Evolutionary conservation across 1,284 basidiomycete species (phyloP).

Genomic region (Trametes polyzona): DNA sequence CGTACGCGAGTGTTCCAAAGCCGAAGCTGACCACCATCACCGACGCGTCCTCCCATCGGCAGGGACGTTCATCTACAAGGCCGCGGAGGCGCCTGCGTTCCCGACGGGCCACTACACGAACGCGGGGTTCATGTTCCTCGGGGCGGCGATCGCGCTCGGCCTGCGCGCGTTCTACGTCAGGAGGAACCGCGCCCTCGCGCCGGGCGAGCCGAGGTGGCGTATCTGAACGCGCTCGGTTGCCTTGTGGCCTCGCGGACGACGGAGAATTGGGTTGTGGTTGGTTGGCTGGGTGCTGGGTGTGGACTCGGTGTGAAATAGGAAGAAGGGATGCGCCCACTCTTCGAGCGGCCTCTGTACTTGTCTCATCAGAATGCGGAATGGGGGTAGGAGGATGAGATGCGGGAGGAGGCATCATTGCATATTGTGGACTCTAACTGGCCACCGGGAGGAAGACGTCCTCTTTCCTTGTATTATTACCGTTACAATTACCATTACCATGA

Average conservation of each 20-base stretch:
- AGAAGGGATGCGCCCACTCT: no score
- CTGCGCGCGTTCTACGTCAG: constrained; percentile 25
- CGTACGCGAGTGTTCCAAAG: no score
- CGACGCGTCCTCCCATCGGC: not conserved
- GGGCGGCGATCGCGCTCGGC: constrained; percentile 26
- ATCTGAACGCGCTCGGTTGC: constrained; percentile 9
- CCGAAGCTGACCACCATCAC: no score
- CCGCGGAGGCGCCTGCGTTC: constrained; percentile 36
- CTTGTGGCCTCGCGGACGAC: not conserved
- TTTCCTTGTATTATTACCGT: no score
- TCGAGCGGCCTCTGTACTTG: no score
- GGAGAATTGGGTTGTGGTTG: not conserved
- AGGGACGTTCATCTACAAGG: constrained; percentile 45
- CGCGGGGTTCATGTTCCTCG: constrained; percentile 34
- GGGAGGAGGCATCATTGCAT: no score
- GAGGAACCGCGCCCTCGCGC: constrained; percentile 20
- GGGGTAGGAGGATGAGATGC: no score
- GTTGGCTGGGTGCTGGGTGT: not conserved
- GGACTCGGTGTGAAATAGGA: no score
- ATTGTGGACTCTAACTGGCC: no score
- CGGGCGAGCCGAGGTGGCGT: constrained; percentile 27
- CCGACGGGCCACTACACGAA: constrained; percentile 43
- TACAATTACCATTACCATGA: no score
- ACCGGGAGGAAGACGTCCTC: no score
- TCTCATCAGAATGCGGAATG: no score